Percentiles rank a stretch among this genome's conserved stretches.
Conservation (phyloP, 2,329 filamentous ascomycete genomes). For the Cladosporium sp. region DNA sequence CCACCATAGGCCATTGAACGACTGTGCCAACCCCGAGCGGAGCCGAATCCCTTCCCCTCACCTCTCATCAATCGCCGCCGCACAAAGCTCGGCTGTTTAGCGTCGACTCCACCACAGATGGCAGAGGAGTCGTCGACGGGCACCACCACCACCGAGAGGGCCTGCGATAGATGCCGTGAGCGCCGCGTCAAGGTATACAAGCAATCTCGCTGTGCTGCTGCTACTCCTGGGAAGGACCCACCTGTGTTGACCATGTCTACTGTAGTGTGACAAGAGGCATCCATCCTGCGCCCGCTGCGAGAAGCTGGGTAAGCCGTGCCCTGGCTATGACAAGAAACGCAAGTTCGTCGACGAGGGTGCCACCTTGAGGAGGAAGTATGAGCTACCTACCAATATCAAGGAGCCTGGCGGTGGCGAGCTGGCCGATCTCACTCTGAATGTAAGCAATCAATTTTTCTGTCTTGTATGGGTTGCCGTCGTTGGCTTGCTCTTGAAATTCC, state of each 20-base stretch:
- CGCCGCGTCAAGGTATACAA: conserved; percentile 37
- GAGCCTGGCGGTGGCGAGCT: conserved; percentile 16
- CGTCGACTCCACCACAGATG: conserved; percentile 2
- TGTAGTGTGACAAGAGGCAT: conserved; percentile 37
- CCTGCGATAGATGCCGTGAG: conserved; percentile 40
- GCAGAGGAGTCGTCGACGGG: conserved; percentile 1
- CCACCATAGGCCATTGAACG: conserved; percentile 8
- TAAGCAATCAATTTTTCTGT: not conserved
- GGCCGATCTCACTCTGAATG: conserved; percentile 19
- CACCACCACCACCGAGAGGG: conserved; percentile 28
- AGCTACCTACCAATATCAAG: conserved; percentile 3
- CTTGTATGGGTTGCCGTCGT: not conserved
- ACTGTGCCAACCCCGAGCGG: conserved; percentile 12
- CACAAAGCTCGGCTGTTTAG: conserved; percentile 17
- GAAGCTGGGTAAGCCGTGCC: conserved; percentile 40
- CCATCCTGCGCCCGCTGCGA: conserved; percentile 38
- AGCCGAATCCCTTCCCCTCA: not conserved
- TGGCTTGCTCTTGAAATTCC: not conserved
- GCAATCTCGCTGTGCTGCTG: not conserved
- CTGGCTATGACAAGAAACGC: conserved; percentile 41
- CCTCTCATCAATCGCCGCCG: not conserved
- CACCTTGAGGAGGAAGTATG: conserved; percentile 37
- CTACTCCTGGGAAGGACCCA: not conserved
- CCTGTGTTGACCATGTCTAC: not conserved
- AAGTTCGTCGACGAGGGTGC: conserved; percentile 41